A percentile compares a stretch with the other conserved stretches of the same genome.
These are phyloP conservation scores for Tetrapisispora nanseiensis DNA, from an alignment of 805 yeast species.

Conservation along the genomic window DNA sequence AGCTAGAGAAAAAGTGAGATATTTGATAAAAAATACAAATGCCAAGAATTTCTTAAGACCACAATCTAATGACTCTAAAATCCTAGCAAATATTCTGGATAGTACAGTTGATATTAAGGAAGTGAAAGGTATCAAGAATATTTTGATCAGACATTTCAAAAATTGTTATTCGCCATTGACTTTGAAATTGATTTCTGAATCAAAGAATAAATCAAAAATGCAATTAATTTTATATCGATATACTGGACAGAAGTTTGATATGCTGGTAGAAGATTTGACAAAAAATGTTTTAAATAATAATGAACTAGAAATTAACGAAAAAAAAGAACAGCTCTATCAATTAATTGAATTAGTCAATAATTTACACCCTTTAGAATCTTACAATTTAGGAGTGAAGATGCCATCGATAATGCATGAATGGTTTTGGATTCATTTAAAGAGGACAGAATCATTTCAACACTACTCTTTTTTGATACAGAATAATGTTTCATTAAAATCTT, in stretches of 20 bases:
- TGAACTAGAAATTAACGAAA: constrained; percentile 2
- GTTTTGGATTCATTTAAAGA: constrained; percentile 17
- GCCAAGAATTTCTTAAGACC: neutral
- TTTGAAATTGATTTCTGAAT: constrained; percentile 2
- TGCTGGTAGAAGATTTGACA: constrained; percentile 6
- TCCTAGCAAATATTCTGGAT: neutral
- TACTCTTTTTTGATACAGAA: constrained; percentile 19
- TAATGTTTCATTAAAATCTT: constrained; percentile 15
- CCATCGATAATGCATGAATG: constrained; percentile 21
- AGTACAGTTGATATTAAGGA: neutral
- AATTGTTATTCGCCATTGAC: constrained; percentile 5
- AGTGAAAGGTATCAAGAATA: neutral
- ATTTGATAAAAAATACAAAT: neutral
- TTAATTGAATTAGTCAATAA: constrained; percentile 15
- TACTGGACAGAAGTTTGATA: constrained; percentile 9
- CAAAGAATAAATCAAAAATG: constrained; percentile 4
- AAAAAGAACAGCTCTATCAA: constrained; percentile 11
- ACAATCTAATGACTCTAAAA: neutral
- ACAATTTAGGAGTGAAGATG: constrained; percentile 9
- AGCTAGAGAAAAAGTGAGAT: neutral
- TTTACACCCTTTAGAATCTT: constrained; percentile 9
- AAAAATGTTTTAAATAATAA: constrained; percentile 1
- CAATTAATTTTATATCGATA: constrained; percentile 10
- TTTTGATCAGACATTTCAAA: constrained; percentile 5
- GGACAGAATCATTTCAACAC: constrained; percentile 15